Evolutionary conservation across 1,284 basidiomycete species (phyloP).

Genomic region (Moesziomyces antarcticus): DNA sequence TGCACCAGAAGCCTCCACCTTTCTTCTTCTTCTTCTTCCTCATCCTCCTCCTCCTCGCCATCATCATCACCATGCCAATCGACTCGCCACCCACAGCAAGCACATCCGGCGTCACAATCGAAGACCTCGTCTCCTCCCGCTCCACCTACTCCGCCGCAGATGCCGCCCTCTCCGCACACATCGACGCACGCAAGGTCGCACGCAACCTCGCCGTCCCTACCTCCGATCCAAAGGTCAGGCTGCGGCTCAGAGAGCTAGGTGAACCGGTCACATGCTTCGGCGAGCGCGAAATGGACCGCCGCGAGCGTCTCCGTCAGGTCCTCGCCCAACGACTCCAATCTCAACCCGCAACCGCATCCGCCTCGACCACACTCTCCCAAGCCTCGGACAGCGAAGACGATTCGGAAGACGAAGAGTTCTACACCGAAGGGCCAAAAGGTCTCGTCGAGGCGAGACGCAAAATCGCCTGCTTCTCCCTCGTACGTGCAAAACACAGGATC

Average conservation of each 20-base stretch:
- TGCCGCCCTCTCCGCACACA: constrained; percentile 51
- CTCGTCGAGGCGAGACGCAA: constrained; percentile 83
- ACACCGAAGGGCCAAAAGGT: constrained; percentile 87
- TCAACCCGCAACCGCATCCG: constrained; percentile 67
- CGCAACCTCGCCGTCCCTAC: constrained; percentile 93
- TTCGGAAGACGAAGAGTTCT: constrained; percentile 87
- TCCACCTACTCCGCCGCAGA: constrained; percentile 35
- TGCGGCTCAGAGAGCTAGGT: constrained; percentile 86
- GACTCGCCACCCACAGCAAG: constrained; percentile 8
- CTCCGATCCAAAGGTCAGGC: constrained; percentile 90
- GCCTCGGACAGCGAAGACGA: constrained; percentile 70
- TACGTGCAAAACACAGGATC: constrained; percentile 91
- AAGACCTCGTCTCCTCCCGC: constrained; percentile 29
- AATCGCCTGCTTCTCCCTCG: constrained; percentile 90
- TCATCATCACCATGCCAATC: constrained; percentile 22
- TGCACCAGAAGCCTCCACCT: too few relatives aligned
- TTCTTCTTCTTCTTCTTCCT: too few relatives aligned
- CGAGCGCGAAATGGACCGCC: constrained; percentile 78
- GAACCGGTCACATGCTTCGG: constrained; percentile 98
- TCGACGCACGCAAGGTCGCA: constrained; percentile 77
- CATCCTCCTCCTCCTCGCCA: constrained; percentile 2
- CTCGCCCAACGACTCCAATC: constrained; percentile 33
- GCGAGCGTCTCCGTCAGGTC: constrained; percentile 94
- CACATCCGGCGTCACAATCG: constrained; percentile 35
- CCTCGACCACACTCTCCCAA: constrained; percentile 73